Conservation (phyloP, 257 asterid genomes). For the Verbena officinalis region DNA sequence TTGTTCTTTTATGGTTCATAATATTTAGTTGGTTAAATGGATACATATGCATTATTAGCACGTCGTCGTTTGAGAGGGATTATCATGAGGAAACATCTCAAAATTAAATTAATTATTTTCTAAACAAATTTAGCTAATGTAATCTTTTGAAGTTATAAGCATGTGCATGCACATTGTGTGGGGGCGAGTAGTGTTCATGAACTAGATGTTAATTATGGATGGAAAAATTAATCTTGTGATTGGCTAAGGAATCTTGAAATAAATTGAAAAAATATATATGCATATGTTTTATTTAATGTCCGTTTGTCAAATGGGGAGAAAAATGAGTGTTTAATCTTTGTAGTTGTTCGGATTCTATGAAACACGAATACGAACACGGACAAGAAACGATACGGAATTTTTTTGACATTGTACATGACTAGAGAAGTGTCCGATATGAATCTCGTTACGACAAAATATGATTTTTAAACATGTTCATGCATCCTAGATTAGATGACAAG, state of each 20-base stretch:
- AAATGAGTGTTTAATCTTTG: too few relatives aligned
- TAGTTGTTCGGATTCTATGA: too few relatives aligned
- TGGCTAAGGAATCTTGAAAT: slow-evolving; percentile 39
- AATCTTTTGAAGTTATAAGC: slow-evolving; percentile 29
- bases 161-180: slow-evolving; percentile 70
- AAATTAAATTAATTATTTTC: neutral
- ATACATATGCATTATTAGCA: slow-evolving; percentile 1
- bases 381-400: too few relatives aligned
- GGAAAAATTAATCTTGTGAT: slow-evolving; percentile 33
- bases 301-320: too few relatives aligned
- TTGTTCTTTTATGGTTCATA: slow-evolving; percentile 8
- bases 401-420: too few relatives aligned
- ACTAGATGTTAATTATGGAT: slow-evolving; percentile 3
- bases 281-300: too few relatives aligned
- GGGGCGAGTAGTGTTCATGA: slow-evolving; percentile 37
- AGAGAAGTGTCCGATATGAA: too few relatives aligned
- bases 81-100: slow-evolving; percentile 32
- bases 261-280: neutral
- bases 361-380: too few relatives aligned
- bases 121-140: slow-evolving; percentile 20
- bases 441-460: too few relatives aligned
- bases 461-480: too few relatives aligned
- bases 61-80: neutral
- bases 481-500: neutral
- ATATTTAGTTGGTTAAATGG: neutral